Percentiles rank a stretch among this genome's conserved stretches.
These are phyloP conservation scores for Mediolabrus comicus DNA, from an alignment of 108 stramenopile species.

Conservation along the genomic window DNA sequence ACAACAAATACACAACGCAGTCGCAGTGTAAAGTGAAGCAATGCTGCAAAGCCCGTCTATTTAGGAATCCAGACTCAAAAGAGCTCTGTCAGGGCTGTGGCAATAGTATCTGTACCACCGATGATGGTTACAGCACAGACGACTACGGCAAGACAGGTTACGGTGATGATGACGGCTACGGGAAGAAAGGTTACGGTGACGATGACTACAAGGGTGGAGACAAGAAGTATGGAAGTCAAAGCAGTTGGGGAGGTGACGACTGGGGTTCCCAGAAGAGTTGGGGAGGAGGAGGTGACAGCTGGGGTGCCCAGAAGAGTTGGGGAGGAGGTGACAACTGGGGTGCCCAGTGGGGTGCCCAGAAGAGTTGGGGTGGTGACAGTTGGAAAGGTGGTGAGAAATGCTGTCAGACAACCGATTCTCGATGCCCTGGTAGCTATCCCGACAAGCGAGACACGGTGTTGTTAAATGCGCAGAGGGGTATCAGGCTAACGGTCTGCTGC, in stretches of 20 bases:
- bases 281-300: too few species aligned
- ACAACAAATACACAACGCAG: not conserved
- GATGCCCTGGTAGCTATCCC: too few species aligned
- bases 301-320: too few species aligned
- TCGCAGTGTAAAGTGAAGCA: too few species aligned
- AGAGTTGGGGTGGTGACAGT: not conserved
- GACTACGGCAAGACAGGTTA: not conserved
- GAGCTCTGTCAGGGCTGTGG: not conserved
- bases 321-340: not conserved
- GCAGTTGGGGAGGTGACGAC: not conserved
- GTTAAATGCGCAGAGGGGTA: too few species aligned
- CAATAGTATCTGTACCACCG: not conserved
- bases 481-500: too few species aligned
- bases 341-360: not conserved
- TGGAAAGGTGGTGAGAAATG: not conserved
- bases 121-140: not conserved
- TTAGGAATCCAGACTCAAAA: not conserved
- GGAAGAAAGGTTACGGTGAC: not conserved
- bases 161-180: not conserved
- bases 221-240: not conserved
- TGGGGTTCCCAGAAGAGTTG: not conserved
- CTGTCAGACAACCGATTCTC: not conserved
- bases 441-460: too few species aligned
- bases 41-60: not conserved
- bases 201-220: not conserved